phyloP scores from a whole-genome alignment of 345 rosid genomes.

The Citrus mangshanensis region DNA sequence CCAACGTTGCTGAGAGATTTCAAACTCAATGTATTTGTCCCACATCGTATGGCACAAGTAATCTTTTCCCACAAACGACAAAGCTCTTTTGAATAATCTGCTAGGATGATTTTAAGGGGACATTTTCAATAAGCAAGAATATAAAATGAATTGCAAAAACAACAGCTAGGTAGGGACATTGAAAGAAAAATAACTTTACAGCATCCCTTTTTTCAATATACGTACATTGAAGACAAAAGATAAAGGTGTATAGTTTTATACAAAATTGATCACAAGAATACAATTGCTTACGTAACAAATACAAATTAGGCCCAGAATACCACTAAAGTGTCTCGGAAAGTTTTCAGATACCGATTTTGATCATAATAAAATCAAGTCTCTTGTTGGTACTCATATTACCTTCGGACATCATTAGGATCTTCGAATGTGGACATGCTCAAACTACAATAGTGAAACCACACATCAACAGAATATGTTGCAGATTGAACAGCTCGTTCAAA shows the following conservation, averaged over 20 bases:
- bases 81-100: slow-evolving; percentile 75
- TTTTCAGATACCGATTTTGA: neutral
- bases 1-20: slow-evolving; percentile 62
- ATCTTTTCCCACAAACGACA: slow-evolving; percentile 86
- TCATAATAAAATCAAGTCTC: neutral
- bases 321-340: neutral
- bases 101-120: neutral
- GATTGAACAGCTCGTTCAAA: slow-evolving; percentile 70
- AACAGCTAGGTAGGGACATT: no score
- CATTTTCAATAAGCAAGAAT: neutral
- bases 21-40: slow-evolving; percentile 77
- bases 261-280: neutral
- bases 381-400: slow-evolving; percentile 39
- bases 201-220: no score
- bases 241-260: no score
- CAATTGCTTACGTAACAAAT: neutral
- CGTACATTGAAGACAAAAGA: no score
- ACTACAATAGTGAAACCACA: slow-evolving; percentile 78
- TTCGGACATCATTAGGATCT: slow-evolving; percentile 66
- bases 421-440: slow-evolving; percentile 53
- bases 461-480: slow-evolving; percentile 64
- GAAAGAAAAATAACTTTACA: no score
- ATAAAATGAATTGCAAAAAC: neutral
- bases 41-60: slow-evolving; percentile 65
- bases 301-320: neutral